Base-by-base conservation (phyloP, 345 rosid species). In the Xanthoceras sorbifolium region DNA sequence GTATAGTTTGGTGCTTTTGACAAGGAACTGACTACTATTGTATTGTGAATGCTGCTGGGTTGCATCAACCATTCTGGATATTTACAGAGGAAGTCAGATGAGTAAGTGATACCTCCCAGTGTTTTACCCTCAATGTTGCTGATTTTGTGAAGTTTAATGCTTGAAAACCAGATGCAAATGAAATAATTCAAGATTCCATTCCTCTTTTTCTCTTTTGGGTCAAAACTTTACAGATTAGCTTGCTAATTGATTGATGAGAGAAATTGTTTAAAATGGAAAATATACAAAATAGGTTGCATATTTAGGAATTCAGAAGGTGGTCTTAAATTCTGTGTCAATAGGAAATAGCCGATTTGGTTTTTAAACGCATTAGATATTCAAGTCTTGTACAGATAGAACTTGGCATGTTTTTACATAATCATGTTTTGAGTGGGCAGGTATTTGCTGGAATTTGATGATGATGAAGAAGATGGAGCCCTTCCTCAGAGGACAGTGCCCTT, bases 381-480 rank as follows among this genome's bases (percentile, higher is more conserved):
- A 48, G 20, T n/a, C 29, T 34, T 22, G 29, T 40, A 4, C 14
- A 23, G 54, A 67, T 23, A 7, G 23, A 64, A 64, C 9, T 25
- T 17, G 4, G 7, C 17, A 11, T 48, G 9, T 1, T 31, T 6
- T 50, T 38, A 50, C n/a, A 26, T 54, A 32, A 64, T 34, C 48
- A 38, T 69, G 76, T 48, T 70, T 67, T 63, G 63, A 28, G 71
- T 79, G 78, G 12, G 44, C 85, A 95, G 99, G 69, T 95, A 95
- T 82, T 72, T 93, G 77, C 86, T 95, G 70, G 99, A 95, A 80
- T 95, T 95, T 31, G 99, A 96, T 23, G 98, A 93, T 9, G 99
- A 96, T 1, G 99, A 96, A 67, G 99, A 96, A 86, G 97, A 96
- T 11, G 99, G 98, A 82, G 86, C 93, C 52, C 78, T 93, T 83